These are phyloP conservation scores for Calonectria multiphialidica DNA, from an alignment of 2,329 filamentous ascomycete species.

Conservation along the genomic window DNA sequence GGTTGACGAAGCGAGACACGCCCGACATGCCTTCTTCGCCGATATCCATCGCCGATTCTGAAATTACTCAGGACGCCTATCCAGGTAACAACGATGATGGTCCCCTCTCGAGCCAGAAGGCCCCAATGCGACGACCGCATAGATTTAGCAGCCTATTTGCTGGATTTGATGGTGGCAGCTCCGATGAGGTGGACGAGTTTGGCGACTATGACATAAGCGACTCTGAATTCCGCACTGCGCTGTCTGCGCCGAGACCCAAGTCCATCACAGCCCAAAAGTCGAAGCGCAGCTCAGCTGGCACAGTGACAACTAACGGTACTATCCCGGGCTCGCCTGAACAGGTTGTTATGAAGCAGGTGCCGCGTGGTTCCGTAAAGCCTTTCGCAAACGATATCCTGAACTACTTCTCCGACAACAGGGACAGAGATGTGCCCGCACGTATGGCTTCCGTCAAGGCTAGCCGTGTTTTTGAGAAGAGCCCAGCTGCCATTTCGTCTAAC, in stretches of 20 bases:
- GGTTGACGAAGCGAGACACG: slow-evolving; percentile 61
- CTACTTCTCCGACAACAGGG: slow-evolving; percentile 53
- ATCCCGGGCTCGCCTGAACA: slow-evolving; percentile 59
- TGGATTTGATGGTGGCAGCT: slow-evolving; percentile 81
- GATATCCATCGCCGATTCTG: slow-evolving; percentile 53
- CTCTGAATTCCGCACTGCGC: slow-evolving; percentile 74
- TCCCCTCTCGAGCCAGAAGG: slow-evolving; percentile 71
- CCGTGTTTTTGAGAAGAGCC: slow-evolving; percentile 53
- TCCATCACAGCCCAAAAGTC: slow-evolving; percentile 50
- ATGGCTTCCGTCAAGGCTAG: slow-evolving; percentile 46
- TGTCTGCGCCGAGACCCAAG: slow-evolving; percentile 72
- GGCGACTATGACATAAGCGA: slow-evolving; percentile 72
- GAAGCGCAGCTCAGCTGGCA: slow-evolving; percentile 56
- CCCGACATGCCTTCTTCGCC: slow-evolving; percentile 66
- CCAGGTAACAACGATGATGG: slow-evolving; percentile 86
- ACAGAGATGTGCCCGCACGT: slow-evolving; percentile 44
- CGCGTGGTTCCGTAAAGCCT: slow-evolving; percentile 47
- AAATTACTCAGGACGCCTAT: slow-evolving; percentile 70
- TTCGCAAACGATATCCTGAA: slow-evolving; percentile 59
- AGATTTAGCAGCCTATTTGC: slow-evolving; percentile 89
- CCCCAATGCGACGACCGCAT: slow-evolving; percentile 76
- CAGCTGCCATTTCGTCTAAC: slow-evolving; percentile 51
- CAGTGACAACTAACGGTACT: slow-evolving; percentile 45
- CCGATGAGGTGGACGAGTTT: slow-evolving; percentile 75
- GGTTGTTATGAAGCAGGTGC: slow-evolving; percentile 43